phyloP scores from a whole-genome alignment of 768 basidiomycete genomes.

The Clathrus columnatus region DNA sequence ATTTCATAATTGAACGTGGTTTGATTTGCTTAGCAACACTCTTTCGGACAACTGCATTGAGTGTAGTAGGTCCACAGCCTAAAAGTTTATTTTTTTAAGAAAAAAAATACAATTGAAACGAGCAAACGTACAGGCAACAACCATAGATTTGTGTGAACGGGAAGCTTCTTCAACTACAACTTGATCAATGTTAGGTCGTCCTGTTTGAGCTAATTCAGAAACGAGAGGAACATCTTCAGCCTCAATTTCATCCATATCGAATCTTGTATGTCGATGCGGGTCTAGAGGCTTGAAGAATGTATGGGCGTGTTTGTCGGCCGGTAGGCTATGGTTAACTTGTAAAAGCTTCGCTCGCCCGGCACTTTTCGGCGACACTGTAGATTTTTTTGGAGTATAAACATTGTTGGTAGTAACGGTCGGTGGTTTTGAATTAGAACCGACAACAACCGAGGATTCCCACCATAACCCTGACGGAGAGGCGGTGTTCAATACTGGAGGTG shows the following conservation, averaged over 20 bases:
- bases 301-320: too few relatives aligned
- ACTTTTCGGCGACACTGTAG: constrained; percentile 20
- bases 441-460: not conserved
- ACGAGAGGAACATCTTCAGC: constrained; percentile 48
- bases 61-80: constrained; percentile 68
- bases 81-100: constrained; percentile 1
- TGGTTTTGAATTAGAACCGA: not conserved
- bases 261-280: constrained; percentile 14
- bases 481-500: not conserved
- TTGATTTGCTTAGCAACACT: constrained; percentile 52
- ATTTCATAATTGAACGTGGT: constrained; percentile 40
- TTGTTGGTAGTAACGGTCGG: not conserved
- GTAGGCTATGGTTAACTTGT: too few relatives aligned
- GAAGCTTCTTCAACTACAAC: constrained; percentile 61
- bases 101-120: not conserved
- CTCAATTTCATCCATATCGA: constrained; percentile 51
- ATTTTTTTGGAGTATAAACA: constrained; percentile 16
- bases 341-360: not conserved
- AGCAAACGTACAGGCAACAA: constrained; percentile 58
- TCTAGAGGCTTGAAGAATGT: not conserved
- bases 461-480: not conserved
- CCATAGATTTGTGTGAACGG: constrained; percentile 41
- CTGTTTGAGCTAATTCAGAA: constrained; percentile 54
- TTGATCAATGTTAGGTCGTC: constrained; percentile 54
- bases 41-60: constrained; percentile 63